Percentiles rank a stretch among this genome's conserved stretches.
Evolutionary conservation across 805 yeast species (phyloP).

Genomic region (Kuraishia hungarica): DNA sequence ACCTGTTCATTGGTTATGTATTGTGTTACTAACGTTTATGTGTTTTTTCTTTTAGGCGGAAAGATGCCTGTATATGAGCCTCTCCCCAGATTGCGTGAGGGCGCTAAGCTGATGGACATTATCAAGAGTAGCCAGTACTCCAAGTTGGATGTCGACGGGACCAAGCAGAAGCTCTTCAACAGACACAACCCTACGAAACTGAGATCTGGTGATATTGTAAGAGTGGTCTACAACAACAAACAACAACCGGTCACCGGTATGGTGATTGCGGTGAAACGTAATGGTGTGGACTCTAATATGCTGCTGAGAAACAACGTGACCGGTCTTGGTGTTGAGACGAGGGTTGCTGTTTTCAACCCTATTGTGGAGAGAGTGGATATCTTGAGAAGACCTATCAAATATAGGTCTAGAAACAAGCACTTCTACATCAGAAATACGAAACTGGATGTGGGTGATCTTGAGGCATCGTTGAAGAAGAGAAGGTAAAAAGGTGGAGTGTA

Average conservation of each 20-base stretch:
- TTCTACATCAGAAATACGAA: constrained; percentile 80
- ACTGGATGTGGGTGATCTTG: constrained; percentile 69
- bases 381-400: constrained; percentile 61
- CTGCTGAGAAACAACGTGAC: constrained; percentile 74
- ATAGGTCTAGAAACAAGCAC: constrained; percentile 77
- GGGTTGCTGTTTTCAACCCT: constrained; percentile 78
- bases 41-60: neutral
- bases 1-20: too few species aligned
- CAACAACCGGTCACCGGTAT: constrained; percentile 71
- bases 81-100: constrained; percentile 38
- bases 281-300: constrained; percentile 66
- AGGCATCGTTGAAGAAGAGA: constrained; percentile 12
- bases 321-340: constrained; percentile 77
- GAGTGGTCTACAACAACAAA: constrained; percentile 54
- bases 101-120: constrained; percentile 33
- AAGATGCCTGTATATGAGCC: constrained; percentile 34
- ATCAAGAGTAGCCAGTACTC: constrained; percentile 42
- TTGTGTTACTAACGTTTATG: neutral
- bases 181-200: constrained; percentile 38
- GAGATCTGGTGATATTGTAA: constrained; percentile 75
- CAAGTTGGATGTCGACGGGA: constrained; percentile 65
- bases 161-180: constrained; percentile 49
- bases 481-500: neutral
- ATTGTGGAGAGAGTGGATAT: constrained; percentile 69
- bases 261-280: constrained; percentile 67